Conservation (phyloP, 306 rosid species). For the Lablab purpureus region DNA sequence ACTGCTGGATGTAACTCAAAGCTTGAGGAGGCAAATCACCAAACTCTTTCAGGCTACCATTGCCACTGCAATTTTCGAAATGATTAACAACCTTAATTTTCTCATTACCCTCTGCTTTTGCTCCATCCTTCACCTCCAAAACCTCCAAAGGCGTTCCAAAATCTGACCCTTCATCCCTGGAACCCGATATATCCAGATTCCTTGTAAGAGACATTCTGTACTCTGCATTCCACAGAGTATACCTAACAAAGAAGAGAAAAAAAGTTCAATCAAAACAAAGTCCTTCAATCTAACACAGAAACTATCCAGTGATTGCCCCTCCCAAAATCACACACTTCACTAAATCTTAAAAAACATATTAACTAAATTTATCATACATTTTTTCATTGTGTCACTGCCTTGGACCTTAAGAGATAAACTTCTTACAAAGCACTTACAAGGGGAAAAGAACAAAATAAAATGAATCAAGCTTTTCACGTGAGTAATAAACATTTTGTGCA, state of each 20-base stretch:
- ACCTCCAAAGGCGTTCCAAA: slow-evolving; percentile 36
- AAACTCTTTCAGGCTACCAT: slow-evolving; percentile 50
- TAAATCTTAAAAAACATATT: neutral
- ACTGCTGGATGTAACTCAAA: slow-evolving; percentile 69
- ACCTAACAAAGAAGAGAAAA: slow-evolving; percentile 55
- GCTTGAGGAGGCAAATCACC: slow-evolving; percentile 83
- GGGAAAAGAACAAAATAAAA: neutral
- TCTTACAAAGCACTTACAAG: neutral
- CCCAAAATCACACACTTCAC: neutral
- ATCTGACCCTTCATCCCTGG: slow-evolving; percentile 40
- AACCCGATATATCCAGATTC: slow-evolving; percentile 73
- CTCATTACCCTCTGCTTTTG: slow-evolving; percentile 30
- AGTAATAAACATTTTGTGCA: neutral
- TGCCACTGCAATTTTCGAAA: slow-evolving; percentile 49
- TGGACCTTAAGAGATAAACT: neutral
- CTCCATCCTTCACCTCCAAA: slow-evolving; percentile 50
- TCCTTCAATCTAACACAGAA: neutral
- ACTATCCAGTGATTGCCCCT: neutral
- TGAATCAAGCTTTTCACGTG: neutral
- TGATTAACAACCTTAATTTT: slow-evolving; percentile 50
- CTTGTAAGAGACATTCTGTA: slow-evolving; percentile 83
- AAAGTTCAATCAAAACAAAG: slow-evolving; percentile 17
- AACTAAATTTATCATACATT: neutral
- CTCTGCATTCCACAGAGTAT: slow-evolving; percentile 96
- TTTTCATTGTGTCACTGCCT: neutral